Conservation (phyloP, 2,329 filamentous ascomycete genomes). For the Aspergillus fumigatiaffinis region DNA sequence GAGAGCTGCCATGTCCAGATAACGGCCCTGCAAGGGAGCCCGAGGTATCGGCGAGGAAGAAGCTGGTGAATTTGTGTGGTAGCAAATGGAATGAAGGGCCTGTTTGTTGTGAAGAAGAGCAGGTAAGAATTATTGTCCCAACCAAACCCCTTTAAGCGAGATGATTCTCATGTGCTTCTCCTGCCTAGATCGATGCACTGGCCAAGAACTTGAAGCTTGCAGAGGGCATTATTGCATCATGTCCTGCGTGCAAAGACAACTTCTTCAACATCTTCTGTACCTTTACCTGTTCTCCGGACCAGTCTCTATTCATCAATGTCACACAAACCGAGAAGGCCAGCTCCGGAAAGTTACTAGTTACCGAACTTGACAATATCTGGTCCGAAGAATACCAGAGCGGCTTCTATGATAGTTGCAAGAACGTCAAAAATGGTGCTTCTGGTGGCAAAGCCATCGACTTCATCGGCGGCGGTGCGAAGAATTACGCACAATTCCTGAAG, state of each 20-base stretch:
- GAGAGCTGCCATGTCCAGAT: conserved; percentile 86
- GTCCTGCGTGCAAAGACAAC: conserved; percentile 95
- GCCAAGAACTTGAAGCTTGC: conserved; percentile 82
- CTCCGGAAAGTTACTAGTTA: conserved; percentile 62
- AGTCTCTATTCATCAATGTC: conserved; percentile 92
- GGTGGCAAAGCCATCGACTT: conserved; percentile 93
- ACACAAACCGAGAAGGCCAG: conserved; percentile 63
- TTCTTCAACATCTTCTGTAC: conserved; percentile 99
- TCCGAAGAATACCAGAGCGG: conserved; percentile 77
- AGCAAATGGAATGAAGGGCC: conserved; percentile 77
- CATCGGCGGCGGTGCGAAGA: conserved; percentile 90
- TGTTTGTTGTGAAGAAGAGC: conserved; percentile 78
- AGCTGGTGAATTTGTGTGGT: conserved; percentile 82
- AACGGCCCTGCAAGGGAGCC: conserved; percentile 78
- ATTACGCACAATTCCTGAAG: conserved; percentile 80
- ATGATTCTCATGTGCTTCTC: not conserved
- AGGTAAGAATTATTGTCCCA: conserved; percentile 47
- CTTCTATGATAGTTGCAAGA: conserved; percentile 96
- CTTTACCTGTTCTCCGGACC: conserved; percentile 95
- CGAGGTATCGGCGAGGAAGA: conserved; percentile 64
- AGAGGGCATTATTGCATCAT: conserved; percentile 84
- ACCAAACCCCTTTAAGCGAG: not conserved
- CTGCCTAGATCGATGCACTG: conserved; percentile 66
- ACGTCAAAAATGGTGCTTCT: conserved; percentile 95
- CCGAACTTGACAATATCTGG: conserved; percentile 85